Percentiles rank a stretch among this genome's conserved stretches.
Conservation (phyloP, 2,329 filamentous ascomycete genomes). For the Clarireedia paspali region DNA sequence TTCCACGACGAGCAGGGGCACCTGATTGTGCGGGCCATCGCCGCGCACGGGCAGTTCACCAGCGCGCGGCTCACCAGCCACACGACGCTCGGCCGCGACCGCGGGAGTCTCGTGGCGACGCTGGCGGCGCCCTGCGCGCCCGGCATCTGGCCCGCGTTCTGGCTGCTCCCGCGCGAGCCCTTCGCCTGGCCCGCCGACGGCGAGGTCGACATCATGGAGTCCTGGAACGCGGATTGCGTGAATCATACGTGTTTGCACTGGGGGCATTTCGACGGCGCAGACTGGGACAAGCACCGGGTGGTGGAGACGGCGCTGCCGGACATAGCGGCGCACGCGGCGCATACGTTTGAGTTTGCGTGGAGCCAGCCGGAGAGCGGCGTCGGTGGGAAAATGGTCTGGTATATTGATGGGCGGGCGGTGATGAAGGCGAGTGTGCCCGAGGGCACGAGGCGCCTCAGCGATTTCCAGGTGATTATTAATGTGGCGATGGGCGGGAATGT, state of each 20-base stretch:
- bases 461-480: slow-evolving; percentile 50
- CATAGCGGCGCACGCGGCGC: slow-evolving; percentile 35
- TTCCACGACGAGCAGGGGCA: slow-evolving; percentile 46
- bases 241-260: slow-evolving; percentile 54
- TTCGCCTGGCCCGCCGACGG: slow-evolving; percentile 52
- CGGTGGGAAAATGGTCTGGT: slow-evolving; percentile 46
- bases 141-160: slow-evolving; percentile 56
- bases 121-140: slow-evolving; percentile 44
- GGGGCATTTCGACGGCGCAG: slow-evolving; percentile 46
- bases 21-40: slow-evolving; percentile 45
- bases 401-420: slow-evolving; percentile 47
- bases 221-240: slow-evolving; percentile 49
- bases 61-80: slow-evolving; percentile 48
- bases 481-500: slow-evolving; percentile 57
- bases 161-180: slow-evolving; percentile 50
- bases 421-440: slow-evolving; percentile 48
- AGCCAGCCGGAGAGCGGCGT: slow-evolving; percentile 37
- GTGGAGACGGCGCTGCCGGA: slow-evolving; percentile 42
- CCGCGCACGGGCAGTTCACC: slow-evolving; percentile 40
- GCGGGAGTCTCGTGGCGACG: slow-evolving; percentile 45
- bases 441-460: slow-evolving; percentile 46
- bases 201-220: slow-evolving; percentile 53
- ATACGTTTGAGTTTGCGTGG: slow-evolving; percentile 51
- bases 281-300: slow-evolving; percentile 49
- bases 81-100: slow-evolving; percentile 41